phyloP scores from a whole-genome alignment of 495 filamentous ascomycete genomes.

The Hamigera avellanea region DNA sequence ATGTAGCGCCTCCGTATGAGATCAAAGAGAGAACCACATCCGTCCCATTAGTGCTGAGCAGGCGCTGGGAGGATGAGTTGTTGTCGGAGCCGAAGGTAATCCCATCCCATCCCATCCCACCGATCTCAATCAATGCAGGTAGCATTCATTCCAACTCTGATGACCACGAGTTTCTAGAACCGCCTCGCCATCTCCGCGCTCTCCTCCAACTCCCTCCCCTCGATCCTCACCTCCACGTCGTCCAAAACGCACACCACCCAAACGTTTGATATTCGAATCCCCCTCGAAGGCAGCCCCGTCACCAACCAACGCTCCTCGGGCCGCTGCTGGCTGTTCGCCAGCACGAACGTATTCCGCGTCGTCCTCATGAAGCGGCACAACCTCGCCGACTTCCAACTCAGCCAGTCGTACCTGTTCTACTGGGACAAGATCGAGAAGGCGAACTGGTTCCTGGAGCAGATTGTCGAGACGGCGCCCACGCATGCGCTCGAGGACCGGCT shows the following conservation, averaged over 20 bases:
- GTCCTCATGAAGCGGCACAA: constrained; percentile 71
- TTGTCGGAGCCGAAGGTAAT: constrained; percentile 12
- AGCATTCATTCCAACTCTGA: too few relatives aligned
- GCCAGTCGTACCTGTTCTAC: constrained; percentile 84
- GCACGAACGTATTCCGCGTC: constrained; percentile 77
- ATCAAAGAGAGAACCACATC: not conserved
- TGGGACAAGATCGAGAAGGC: constrained; percentile 92
- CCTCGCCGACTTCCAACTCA: constrained; percentile 69
- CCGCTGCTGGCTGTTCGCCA: constrained; percentile 83
- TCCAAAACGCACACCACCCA: constrained; percentile 44
- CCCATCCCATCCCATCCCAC: not conserved
- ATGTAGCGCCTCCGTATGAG: not conserved
- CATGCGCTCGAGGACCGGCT: constrained; percentile 57
- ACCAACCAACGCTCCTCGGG: constrained; percentile 74
- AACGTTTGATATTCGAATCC: constrained; percentile 72
- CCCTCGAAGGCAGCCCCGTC: constrained; percentile 69
- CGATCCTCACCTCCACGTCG: constrained; percentile 39
- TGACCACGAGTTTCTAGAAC: too few relatives aligned
- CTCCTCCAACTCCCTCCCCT: constrained; percentile 40
- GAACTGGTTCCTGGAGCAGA: constrained; percentile 76
- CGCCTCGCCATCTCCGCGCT: constrained; percentile 60
- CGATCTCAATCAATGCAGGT: not conserved
- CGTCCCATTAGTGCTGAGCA: not conserved
- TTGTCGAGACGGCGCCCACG: constrained; percentile 54
- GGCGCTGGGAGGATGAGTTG: constrained; percentile 12